Evolutionary conservation across 192 early-diverging fungal genomes (phyloP).

Genomic region (Podila epigama): DNA sequence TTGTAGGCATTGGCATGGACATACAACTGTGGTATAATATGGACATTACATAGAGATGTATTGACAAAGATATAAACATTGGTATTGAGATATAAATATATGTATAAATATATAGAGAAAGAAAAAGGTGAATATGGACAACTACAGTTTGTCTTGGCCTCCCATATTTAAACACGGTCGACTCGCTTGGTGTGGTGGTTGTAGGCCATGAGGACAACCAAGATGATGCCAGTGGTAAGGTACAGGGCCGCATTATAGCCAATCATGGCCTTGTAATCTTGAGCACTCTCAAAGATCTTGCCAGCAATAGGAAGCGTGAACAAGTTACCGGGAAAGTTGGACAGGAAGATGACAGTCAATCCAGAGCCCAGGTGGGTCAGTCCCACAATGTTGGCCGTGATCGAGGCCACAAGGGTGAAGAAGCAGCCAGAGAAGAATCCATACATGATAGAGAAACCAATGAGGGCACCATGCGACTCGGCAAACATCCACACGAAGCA

Average conservation of each 20-base stretch:
- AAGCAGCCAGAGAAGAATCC: conserved; percentile 47
- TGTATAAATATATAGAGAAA: not conserved
- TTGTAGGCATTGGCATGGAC: no score
- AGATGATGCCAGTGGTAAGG: not conserved
- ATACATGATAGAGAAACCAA: conserved; percentile 36
- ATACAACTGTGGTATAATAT: no score
- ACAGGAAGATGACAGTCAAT: conserved; percentile 51
- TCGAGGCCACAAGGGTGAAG: conserved; percentile 42
- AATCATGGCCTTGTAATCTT: conserved; percentile 29
- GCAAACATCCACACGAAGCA: conserved; percentile 56
- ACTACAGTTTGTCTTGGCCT: not conserved
- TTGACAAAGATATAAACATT: no score
- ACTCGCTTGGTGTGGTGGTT: conserved; percentile 36
- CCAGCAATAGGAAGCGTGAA: conserved; percentile 45
- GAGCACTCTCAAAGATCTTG: conserved; percentile 20
- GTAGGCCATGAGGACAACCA: conserved; percentile 32
- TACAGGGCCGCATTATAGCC: conserved; percentile 45
- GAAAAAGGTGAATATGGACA: not conserved
- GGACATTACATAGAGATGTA: no score
- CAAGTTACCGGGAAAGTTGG: conserved; percentile 44
- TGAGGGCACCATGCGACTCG: conserved; percentile 23
- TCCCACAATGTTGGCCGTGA: conserved; percentile 60
- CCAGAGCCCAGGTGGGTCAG: conserved; percentile 46
- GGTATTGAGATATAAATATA: not conserved
- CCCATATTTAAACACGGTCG: conserved; percentile 20